A percentile compares a stretch with the other conserved stretches of the same genome.
These are phyloP conservation scores for Lagenaria siceraria DNA, from an alignment of 306 rosid genomes.

Conservation along the genomic window DNA sequence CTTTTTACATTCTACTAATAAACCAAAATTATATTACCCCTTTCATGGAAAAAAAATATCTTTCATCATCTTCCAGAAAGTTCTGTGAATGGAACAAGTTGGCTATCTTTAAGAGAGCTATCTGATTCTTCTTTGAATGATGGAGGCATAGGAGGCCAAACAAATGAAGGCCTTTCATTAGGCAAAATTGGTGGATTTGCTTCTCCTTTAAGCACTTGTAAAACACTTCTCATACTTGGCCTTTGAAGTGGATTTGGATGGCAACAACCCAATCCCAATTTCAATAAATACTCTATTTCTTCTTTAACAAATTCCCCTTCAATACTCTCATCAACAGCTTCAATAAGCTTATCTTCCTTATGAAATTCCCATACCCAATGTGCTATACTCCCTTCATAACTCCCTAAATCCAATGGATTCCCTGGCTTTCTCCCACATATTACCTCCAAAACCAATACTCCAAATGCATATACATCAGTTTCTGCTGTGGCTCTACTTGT, in stretches of 20 bases:
- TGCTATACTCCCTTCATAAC: conserved; percentile 43
- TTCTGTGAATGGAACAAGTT: not conserved
- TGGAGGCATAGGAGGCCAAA: conserved; percentile 42
- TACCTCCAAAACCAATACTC: conserved; percentile 53
- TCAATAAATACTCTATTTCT: conserved; percentile 21
- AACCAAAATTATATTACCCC: too few relatives aligned
- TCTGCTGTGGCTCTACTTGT: conserved; percentile 51
- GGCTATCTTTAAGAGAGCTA: not conserved
- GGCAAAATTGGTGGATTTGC: conserved; percentile 38
- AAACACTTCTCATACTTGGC: conserved; percentile 50
- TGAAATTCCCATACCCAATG: conserved; percentile 58
- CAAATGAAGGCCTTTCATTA: conserved; percentile 42
- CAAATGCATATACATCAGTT: conserved; percentile 68
- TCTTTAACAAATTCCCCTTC: conserved; percentile 7
- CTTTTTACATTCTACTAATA: too few relatives aligned
- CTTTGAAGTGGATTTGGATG: conserved; percentile 66
- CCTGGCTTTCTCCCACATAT: conserved; percentile 55
- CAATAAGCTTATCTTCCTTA: conserved; percentile 21
- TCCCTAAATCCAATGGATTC: conserved; percentile 14
- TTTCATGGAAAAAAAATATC: too few relatives aligned
- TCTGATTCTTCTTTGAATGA: conserved; percentile 19
- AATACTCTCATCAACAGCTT: conserved; percentile 33
- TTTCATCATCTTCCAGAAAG: not conserved
- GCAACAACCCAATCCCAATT: conserved; percentile 65
- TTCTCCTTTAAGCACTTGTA: conserved; percentile 50